Evolutionary conservation across 2,329 filamentous ascomycete species (phyloP).

Genomic region (Fusarium nelsonii): DNA sequence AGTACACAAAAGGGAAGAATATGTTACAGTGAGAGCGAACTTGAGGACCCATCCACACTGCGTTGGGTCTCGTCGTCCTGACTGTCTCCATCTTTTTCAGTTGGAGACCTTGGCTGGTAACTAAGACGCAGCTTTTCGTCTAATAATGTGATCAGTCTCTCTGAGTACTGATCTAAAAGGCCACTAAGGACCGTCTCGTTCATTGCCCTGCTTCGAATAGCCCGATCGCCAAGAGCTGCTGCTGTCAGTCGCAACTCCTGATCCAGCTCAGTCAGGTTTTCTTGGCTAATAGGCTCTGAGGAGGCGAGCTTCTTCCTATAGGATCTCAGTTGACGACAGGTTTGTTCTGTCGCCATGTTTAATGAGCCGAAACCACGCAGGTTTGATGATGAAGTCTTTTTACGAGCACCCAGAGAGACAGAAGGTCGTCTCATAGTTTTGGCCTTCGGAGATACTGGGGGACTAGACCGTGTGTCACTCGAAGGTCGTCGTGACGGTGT

Average conservation of each 20-base stretch:
- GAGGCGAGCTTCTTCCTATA: constrained; percentile 74
- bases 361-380: constrained; percentile 67
- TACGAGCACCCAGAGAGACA: constrained; percentile 63
- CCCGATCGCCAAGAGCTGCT: constrained; percentile 69
- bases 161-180: constrained; percentile 80
- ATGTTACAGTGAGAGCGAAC: constrained; percentile 52
- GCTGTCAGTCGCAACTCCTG: constrained; percentile 73
- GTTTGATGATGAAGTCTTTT: constrained; percentile 62
- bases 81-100: constrained; percentile 47
- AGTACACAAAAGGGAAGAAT: constrained; percentile 12
- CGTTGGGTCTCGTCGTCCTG: constrained; percentile 43
- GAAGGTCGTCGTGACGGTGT: constrained; percentile 64
- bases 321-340: constrained; percentile 70
- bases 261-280: constrained; percentile 71
- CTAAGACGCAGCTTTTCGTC: constrained; percentile 75
- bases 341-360: constrained; percentile 73
- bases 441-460: constrained; percentile 63
- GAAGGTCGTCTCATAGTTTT: constrained; percentile 65
- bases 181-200: constrained; percentile 71
- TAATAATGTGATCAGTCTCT: constrained; percentile 76
- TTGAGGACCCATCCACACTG: constrained; percentile 53
- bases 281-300: constrained; percentile 67
- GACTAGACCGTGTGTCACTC: constrained; percentile 60
- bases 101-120: constrained; percentile 51
- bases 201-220: constrained; percentile 65